These are phyloP conservation scores for Geosmithia flava DNA, from an alignment of 2,329 filamentous ascomycete genomes.

Conservation along the genomic window DNA sequence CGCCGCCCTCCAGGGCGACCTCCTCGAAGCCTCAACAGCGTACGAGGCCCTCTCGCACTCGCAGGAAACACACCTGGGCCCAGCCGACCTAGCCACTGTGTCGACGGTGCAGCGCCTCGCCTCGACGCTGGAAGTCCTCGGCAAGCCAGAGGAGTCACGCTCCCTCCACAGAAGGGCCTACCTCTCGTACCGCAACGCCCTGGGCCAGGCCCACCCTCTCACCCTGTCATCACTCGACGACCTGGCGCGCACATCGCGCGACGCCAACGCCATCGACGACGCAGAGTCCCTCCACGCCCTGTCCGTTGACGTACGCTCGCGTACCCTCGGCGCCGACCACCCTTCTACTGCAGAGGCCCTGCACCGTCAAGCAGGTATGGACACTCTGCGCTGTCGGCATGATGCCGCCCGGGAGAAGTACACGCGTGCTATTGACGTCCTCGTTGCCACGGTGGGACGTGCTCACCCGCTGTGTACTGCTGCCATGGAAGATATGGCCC, in stretches of 20 bases:
- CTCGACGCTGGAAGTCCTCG: constrained; percentile 8
- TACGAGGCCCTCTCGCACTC: constrained; percentile 9
- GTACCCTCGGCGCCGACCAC: constrained; percentile 9
- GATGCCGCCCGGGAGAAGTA: constrained; percentile 9
- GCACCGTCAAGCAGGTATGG: constrained; percentile 13
- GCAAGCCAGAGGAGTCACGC: constrained; percentile 11
- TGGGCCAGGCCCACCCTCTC: constrained; percentile 12
- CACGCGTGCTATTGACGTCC: constrained; percentile 9
- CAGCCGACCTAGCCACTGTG: constrained; percentile 10
- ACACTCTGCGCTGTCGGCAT: constrained; percentile 10
- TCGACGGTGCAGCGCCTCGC: constrained; percentile 12
- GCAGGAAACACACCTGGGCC: constrained; percentile 11
- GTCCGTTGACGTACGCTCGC: constrained; percentile 11
- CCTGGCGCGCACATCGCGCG: constrained; percentile 11
- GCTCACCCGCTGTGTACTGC: constrained; percentile 10
- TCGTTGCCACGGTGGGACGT: constrained; percentile 8
- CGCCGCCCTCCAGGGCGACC: constrained; percentile 8
- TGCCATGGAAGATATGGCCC: constrained; percentile 11
- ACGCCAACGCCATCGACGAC: constrained; percentile 12
- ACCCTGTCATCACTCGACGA: constrained; percentile 14
- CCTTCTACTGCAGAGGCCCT: constrained; percentile 10
- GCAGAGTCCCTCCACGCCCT: constrained; percentile 13
- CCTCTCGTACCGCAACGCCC: constrained; percentile 12
- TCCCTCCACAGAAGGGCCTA: constrained; percentile 11
- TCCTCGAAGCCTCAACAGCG: constrained; percentile 7